A percentile compares a stretch with the other conserved stretches of the same genome.
Conservation (phyloP, 2,329 filamentous ascomycete genomes). For the Penicillium frequentans region DNA sequence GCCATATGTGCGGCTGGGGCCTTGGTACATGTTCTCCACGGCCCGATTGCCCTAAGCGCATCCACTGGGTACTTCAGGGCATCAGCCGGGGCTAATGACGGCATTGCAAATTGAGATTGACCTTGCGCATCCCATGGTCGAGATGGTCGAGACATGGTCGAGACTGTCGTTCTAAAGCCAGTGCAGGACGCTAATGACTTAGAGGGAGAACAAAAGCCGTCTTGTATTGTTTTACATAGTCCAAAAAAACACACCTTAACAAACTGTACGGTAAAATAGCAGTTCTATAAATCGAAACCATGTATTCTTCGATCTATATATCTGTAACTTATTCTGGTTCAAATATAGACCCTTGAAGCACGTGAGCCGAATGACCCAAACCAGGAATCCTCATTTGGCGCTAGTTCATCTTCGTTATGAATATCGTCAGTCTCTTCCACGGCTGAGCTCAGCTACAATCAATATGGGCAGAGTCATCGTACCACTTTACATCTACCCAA, state of each 20-base stretch:
- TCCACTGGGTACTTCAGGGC: background rate
- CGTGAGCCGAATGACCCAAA: slow-evolving; percentile 28
- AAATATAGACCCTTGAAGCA: slow-evolving; percentile 29
- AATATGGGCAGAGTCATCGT: slow-evolving; percentile 45
- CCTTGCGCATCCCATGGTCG: slow-evolving; percentile 5
- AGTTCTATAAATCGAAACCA: background rate
- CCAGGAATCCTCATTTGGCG: slow-evolving; percentile 24
- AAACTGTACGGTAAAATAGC: background rate
- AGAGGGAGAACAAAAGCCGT: background rate
- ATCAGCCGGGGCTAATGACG: background rate
- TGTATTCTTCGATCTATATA: background rate
- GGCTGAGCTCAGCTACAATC: slow-evolving; percentile 18
- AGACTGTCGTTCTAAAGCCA: slow-evolving; percentile 10
- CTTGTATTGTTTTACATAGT: background rate
- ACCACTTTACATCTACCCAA: slow-evolving; percentile 52
- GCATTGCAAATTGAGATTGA: background rate
- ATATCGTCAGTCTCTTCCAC: slow-evolving; percentile 26
- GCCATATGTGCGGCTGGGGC: slow-evolving; percentile 18
- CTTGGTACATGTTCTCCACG: slow-evolving; percentile 3
- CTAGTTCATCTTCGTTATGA: slow-evolving; percentile 15
- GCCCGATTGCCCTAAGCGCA: background rate
- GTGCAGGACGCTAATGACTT: background rate
- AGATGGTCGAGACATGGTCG: slow-evolving; percentile 7
- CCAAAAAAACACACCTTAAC: background rate
- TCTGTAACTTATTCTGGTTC: slow-evolving; percentile 1